Evolutionary conservation across 345 rosid species (phyloP).

Genomic region (Sapria himalayana): DNA sequence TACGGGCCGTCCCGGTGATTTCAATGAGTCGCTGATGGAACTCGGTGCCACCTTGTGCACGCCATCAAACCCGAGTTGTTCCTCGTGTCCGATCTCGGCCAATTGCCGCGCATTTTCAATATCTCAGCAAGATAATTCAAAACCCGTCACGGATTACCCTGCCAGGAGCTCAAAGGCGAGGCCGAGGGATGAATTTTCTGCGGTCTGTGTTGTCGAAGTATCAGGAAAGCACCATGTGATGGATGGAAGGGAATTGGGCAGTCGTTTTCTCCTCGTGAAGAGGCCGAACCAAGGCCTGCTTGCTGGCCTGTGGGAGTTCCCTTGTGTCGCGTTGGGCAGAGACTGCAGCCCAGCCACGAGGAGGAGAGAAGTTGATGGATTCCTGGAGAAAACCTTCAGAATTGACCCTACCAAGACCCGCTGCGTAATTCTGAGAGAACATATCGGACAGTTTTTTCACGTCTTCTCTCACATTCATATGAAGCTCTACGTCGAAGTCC

Average conservation of each 20-base stretch:
- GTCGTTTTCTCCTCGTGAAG: conserved; percentile 51
- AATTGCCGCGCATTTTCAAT: conserved; percentile 47
- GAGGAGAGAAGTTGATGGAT: conserved; percentile 32
- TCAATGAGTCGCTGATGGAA: conserved; percentile 90
- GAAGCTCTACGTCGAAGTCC: conserved; percentile 49
- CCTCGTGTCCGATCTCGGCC: conserved; percentile 55
- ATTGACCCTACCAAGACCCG: conserved; percentile 25
- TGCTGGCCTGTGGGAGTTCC: conserved; percentile 98
- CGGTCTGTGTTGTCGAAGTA: conserved; percentile 73
- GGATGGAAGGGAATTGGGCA: conserved; percentile 17
- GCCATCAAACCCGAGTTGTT: conserved; percentile 48
- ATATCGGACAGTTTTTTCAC: conserved; percentile 70
- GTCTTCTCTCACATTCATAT: conserved; percentile 70
- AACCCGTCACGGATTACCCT: conserved; percentile 57
- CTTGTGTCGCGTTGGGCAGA: conserved; percentile 32
- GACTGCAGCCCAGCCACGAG: conserved; percentile 30
- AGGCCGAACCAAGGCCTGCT: conserved; percentile 79
- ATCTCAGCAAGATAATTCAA: conserved; percentile 24
- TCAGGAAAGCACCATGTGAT: conserved; percentile 11
- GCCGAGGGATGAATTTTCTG: conserved; percentile 47
- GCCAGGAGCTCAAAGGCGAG: conserved; percentile 42
- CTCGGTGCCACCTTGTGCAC: conserved; percentile 87
- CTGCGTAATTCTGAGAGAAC: conserved; percentile 30
- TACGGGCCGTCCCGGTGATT: conserved; percentile 65
- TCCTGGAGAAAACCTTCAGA: conserved; percentile 36